Conservation (phyloP, 495 filamentous ascomycete genomes). For the Chaetomium cochliodes region DNA sequence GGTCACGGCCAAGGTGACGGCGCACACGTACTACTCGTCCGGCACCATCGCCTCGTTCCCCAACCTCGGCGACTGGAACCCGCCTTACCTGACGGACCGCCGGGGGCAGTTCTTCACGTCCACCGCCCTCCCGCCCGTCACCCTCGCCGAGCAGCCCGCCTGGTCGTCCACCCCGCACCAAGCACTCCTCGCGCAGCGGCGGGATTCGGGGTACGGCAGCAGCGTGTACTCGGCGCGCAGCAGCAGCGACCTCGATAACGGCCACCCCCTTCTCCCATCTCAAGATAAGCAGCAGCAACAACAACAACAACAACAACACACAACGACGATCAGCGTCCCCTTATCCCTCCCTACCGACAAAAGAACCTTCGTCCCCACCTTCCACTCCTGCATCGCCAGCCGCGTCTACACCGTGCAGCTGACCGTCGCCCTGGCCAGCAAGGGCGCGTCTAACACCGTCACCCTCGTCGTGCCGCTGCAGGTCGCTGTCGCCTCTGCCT, state of each 20-base stretch:
- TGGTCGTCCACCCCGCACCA: conserved; percentile 60
- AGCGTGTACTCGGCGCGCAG: conserved; percentile 10
- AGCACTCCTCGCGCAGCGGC: conserved; percentile 46
- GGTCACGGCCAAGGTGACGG: conserved; percentile 68
- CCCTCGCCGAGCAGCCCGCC: conserved; percentile 58
- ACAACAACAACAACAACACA: conserved; percentile 41
- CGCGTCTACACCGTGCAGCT: conserved; percentile 77
- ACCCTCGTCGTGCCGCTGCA: conserved; percentile 75
- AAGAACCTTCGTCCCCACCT: conserved; percentile 79
- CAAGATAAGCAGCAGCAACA: neutral
- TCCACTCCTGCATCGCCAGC: conserved; percentile 80
- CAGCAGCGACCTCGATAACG: neutral
- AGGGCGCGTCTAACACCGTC: conserved; percentile 55
- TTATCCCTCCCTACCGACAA: conserved; percentile 64
- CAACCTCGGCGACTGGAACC: conserved; percentile 52
- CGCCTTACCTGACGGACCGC: conserved; percentile 47
- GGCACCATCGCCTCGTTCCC: conserved; percentile 51
- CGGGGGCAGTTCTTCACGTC: conserved; percentile 66
- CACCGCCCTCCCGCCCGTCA: conserved; percentile 61
- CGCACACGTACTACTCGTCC: conserved; percentile 68
- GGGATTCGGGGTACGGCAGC: conserved; percentile 58
- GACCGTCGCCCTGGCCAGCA: conserved; percentile 55
- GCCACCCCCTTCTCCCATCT: neutral
- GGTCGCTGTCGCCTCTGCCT: conserved; percentile 50
- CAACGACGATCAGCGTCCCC: conserved; percentile 67